Evolutionary conservation across 768 basidiomycete species (phyloP), one percentile per base, ranked within the genome.

Genomic region (Pleurotus platypus): DNA sequence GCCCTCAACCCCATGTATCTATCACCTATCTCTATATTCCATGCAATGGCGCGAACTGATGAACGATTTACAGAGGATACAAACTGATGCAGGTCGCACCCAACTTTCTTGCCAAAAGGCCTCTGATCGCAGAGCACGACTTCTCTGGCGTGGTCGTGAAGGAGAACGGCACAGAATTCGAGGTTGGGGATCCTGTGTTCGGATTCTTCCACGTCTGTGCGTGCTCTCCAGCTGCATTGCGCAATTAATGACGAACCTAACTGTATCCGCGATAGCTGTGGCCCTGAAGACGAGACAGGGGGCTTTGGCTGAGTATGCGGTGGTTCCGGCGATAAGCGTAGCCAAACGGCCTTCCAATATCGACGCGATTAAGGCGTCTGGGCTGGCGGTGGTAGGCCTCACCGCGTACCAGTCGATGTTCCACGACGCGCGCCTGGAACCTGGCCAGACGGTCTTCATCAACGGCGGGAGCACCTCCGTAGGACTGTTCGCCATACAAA

Each of bases 401-500:
- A 89, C 89, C 0, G 84, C 87, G 0, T 78, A 83, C 57, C 78
- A 84, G 58, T 79, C 74, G 0, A 75, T 91, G 5, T 70, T 81
- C 46, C 64, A 75, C 0, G 65, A 73, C 1, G 80, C 72, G 0
- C 72, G 78, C 27, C 66, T 88, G n/a, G 79, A 87, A 64, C 63
- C 72, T 20, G 83, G 80, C 1, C 84, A 85, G 62, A 75, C 77
- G 1, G 71, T 92, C 3, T 79, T 91, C 61, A 73, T 92, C 63
- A 85, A 88, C 56, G 89, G 89, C 0, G 90, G 87, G 3, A 85
- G 84, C 50, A 82, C 85, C 1, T 70, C 83, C 11, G 86, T 90
- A 1, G 90, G 89, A 3, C 71, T 77, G 18, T 80, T 79, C 61
- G 89, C 86, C 0, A 86, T 91, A 48, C 87, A 90, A 66, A 65